Base-by-base conservation (phyloP, 305 asterid genomes). In the Fraxinus velutina region DNA sequence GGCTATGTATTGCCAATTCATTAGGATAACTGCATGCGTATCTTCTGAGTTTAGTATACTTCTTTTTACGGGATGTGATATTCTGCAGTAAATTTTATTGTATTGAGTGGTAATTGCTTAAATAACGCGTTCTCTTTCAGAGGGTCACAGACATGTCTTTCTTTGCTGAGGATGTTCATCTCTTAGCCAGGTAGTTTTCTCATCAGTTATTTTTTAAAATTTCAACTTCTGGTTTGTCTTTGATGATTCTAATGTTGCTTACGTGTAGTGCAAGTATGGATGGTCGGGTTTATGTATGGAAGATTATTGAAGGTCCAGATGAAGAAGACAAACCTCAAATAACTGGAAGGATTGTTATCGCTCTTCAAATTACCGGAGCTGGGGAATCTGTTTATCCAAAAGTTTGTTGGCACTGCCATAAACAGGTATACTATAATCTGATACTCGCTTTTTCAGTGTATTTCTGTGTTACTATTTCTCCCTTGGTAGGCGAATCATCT, bases 111-210 rank as follows among this genome's bases (percentile, higher is more conserved):
- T 70, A 70, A 15, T 70, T 70, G 22, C 24, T 70, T 70, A 27
- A 29, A 29, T 13, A 30, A 21, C 85, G 66, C 72, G 39, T 79
- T 77, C 86, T 83, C 78, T 86, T 86, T 72, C 96, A 94, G 98
- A 93, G 96, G 91, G 97, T 93, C 81, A 93, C 98, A 4, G 98
- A 94, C 86, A 94, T 94, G 98, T 96, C 94, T 84, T 94, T 94
- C 90, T 94, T 94, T 85, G 97, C 97, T 10, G 97, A 94, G 86
- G 98, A 94, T 89, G 97, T 94, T 84, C 97, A 89, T 86, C 95
- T 94, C 78, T 86, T 93, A 89, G 97, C 98, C 47, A 92, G 98
- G 98, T 94, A 92, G 77, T 10, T 42, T 47, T 75, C 71, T 80
- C 8, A 15, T 73, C 79, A 66, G 75, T 42, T 85, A 27, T 55